These are phyloP conservation scores for Conidiobolus incongruus DNA, from an alignment of 371 early-diverging fungal species.

Conservation along the genomic window DNA sequence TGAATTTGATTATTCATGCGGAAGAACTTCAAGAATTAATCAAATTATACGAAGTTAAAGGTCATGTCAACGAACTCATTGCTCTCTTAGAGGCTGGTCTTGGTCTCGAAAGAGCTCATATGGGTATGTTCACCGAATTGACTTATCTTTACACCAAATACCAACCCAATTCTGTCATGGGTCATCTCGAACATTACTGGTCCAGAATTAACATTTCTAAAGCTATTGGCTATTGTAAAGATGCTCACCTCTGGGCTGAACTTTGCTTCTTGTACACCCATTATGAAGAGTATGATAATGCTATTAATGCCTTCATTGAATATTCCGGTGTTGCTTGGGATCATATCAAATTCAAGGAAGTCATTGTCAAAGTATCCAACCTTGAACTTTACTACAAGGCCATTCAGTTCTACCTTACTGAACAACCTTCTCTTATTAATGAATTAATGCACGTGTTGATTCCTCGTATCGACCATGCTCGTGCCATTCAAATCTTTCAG, in stretches of 20 bases:
- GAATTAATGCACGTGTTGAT: conserved; percentile 74
- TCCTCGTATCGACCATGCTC: conserved; percentile 82
- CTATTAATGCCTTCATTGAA: conserved; percentile 78
- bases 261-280: conserved; percentile 92
- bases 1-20: conserved; percentile 86
- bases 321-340: conserved; percentile 87
- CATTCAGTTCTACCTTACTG: conserved; percentile 82
- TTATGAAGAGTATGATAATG: conserved; percentile 95
- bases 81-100: conserved; percentile 75
- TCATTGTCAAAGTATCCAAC: conserved; percentile 86
- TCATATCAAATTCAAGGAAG: conserved; percentile 84
- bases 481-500: conserved; percentile 85
- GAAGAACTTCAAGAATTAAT: conserved; percentile 83
- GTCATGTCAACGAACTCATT: conserved; percentile 78
- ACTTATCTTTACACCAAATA: conserved; percentile 91
- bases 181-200: conserved; percentile 86
- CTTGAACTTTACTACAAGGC: conserved; percentile 93
- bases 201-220: conserved; percentile 95
- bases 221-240: conserved; percentile 83
- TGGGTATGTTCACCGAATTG: conserved; percentile 98
- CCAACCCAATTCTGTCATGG: conserved; percentile 80
- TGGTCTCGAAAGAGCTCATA: conserved; percentile 90
- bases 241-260: conserved; percentile 87
- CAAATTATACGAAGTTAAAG: conserved; percentile 64
- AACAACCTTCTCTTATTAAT: conserved; percentile 79